Percentiles rank a stretch among this genome's conserved stretches.
These are phyloP conservation scores for Kickxella alabastrina DNA, from an alignment of 192 early-diverging fungal genomes.

Conservation along the genomic window DNA sequence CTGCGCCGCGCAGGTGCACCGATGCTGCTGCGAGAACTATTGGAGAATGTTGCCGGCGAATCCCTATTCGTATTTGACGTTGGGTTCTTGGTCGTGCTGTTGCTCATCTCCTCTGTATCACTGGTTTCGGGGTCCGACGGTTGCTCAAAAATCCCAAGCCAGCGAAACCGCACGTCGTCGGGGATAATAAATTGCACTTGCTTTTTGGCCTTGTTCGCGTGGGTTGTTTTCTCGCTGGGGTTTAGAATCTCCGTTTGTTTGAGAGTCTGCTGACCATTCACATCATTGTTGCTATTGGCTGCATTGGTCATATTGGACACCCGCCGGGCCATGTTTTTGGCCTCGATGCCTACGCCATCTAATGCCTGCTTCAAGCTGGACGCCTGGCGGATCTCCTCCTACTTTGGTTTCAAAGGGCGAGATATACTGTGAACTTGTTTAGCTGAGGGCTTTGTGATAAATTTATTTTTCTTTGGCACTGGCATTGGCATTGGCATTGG, in stretches of 20 bases:
- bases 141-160: conserved; percentile 48
- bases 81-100: conserved; percentile 6
- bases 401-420: background rate
- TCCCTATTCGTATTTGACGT: too few species aligned
- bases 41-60: background rate
- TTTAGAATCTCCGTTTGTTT: background rate
- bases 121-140: conserved; percentile 21
- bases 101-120: background rate
- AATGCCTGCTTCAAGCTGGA: conserved; percentile 46
- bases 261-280: background rate
- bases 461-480: too few species aligned
- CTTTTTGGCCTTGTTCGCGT: conserved; percentile 2
- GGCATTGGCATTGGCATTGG: too few species aligned
- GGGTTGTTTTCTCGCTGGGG: too few species aligned
- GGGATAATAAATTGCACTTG: conserved; percentile 47
- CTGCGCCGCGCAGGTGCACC: background rate
- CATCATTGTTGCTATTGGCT: background rate
- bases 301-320: conserved; percentile 16
- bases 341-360: conserved; percentile 32
- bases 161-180: conserved; percentile 50
- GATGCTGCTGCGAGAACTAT: background rate
- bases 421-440: too few species aligned
- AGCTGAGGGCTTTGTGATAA: too few species aligned
- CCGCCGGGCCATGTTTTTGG: conserved; percentile 27
- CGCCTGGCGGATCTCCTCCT: conserved; percentile 50